A percentile compares a stretch with the other conserved stretches of the same genome.
Evolutionary conservation across 495 filamentous ascomycete genomes (phyloP).

Genomic region (Aspergillus conjunctus): DNA sequence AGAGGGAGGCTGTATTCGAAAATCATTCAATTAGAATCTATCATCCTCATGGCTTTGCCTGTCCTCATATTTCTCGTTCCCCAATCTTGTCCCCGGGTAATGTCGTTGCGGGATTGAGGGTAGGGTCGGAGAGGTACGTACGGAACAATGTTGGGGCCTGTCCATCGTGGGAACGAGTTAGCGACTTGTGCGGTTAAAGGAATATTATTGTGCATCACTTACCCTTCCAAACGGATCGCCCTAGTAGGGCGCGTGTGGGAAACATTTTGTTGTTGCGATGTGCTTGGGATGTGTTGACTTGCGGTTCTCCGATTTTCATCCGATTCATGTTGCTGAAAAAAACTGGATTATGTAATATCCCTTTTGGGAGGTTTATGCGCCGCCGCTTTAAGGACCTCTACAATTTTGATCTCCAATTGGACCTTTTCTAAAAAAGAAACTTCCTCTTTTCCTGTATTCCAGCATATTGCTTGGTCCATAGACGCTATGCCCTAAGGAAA

Average conservation of each 20-base stretch:
- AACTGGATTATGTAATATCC: neutral
- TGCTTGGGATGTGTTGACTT: conserved; percentile 7
- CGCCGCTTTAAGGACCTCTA: neutral
- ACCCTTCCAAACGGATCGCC: conserved; percentile 80
- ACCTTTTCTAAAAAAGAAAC: neutral
- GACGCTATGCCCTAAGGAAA: neutral
- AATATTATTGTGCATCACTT: conserved; percentile 16
- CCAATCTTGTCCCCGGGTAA: neutral
- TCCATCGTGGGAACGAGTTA: conserved; percentile 1
- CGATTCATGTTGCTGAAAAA: conserved; percentile 9
- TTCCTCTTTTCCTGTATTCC: neutral
- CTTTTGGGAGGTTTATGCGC: neutral
- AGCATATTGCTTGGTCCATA: neutral
- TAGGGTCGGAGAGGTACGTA: conserved; percentile 34
- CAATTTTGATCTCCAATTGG: neutral
- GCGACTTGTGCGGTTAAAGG: neutral
- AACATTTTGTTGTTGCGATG: conserved; percentile 53
- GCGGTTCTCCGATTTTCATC: neutral
- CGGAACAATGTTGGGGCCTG: conserved; percentile 59
- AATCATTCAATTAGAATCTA: conserved; percentile 7
- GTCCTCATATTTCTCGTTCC: neutral
- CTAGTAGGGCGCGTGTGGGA: conserved; percentile 59
- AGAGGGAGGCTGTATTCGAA: conserved; percentile 43
- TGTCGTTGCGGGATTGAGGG: conserved; percentile 1
- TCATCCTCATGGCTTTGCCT: neutral